Evolutionary conservation across 176 grass and related monocot genomes (phyloP).

Genomic region (Oryza glaberrima): DNA sequence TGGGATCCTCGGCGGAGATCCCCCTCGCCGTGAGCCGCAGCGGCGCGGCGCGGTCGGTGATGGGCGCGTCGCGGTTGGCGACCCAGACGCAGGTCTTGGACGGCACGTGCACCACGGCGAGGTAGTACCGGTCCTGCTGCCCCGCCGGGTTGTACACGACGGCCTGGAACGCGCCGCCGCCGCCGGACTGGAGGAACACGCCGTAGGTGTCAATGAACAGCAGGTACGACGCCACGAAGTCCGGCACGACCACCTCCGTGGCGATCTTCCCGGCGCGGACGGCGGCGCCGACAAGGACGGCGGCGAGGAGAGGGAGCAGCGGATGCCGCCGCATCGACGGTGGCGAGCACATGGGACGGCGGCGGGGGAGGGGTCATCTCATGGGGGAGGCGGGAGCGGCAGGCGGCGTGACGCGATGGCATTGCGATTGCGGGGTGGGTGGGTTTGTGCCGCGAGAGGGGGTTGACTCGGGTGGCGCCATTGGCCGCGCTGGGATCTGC

Average conservation of each 20-base stretch:
- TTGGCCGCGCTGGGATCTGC: constrained; percentile 46
- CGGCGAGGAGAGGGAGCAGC: neutral
- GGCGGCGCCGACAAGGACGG: neutral
- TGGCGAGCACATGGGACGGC: constrained; percentile 36
- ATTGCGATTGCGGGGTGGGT: constrained; percentile 14
- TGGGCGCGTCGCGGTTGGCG: constrained; percentile 61
- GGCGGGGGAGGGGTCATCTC: constrained; percentile 26
- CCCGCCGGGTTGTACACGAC: constrained; percentile 48
- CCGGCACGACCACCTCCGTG: constrained; percentile 52
- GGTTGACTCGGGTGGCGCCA: constrained; percentile 49
- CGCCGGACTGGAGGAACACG: constrained; percentile 57
- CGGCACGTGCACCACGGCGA: constrained; percentile 57
- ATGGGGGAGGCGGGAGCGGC: constrained; percentile 29
- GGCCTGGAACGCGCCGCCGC: constrained; percentile 54
- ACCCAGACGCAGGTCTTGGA: constrained; percentile 62
- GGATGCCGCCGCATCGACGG: constrained; percentile 28
- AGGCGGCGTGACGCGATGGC: constrained; percentile 43
- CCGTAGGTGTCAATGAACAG: constrained; percentile 55
- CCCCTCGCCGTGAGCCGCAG: constrained; percentile 40
- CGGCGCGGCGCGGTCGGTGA: constrained; percentile 46
- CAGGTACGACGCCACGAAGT: constrained; percentile 52
- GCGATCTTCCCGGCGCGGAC: constrained; percentile 14
- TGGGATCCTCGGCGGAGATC: constrained; percentile 43
- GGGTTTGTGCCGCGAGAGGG: constrained; percentile 13
- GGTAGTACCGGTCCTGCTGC: constrained; percentile 53